Conservation (phyloP, 2,329 filamentous ascomycete genomes). For the Epichloe sp. region DNA sequence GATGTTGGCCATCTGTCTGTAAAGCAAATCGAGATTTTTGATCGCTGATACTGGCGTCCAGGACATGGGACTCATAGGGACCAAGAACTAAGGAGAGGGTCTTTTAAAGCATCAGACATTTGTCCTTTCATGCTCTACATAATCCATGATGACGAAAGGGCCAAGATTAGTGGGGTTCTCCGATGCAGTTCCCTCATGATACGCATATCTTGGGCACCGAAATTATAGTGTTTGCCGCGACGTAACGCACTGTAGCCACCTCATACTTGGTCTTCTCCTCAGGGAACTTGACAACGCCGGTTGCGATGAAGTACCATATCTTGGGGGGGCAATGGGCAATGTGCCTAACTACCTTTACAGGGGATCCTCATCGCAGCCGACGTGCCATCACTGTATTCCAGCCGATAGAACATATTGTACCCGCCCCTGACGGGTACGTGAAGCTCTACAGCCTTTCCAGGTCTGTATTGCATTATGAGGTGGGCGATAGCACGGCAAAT, state of each 20-base stretch:
- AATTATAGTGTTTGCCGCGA: conserved; percentile 20
- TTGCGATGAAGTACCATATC: conserved; percentile 22
- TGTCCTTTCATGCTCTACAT: conserved; percentile 16
- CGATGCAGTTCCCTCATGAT: conserved; percentile 15
- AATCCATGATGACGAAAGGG: conserved; percentile 23
- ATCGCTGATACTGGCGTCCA: too few relatives aligned
- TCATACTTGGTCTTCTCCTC: conserved; percentile 22
- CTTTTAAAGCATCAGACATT: conserved; percentile 18
- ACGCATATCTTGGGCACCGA: conserved; percentile 19
- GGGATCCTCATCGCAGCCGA: neutral
- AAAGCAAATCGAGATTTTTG: too few relatives aligned
- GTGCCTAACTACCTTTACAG: neutral
- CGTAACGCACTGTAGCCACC: conserved; percentile 21
- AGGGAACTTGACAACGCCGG: conserved; percentile 14
- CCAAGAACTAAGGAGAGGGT: conserved; percentile 6
- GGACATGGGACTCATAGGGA: too few relatives aligned
- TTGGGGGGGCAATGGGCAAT: neutral
- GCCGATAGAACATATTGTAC: conserved; percentile 2
- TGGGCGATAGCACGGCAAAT: too few relatives aligned
- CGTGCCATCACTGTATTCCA: conserved; percentile 1
- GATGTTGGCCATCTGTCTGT: too few relatives aligned
- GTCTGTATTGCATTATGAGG: too few relatives aligned
- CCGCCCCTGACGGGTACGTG: neutral
- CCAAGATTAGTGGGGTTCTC: conserved; percentile 21
- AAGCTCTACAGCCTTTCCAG: too few relatives aligned